These are phyloP conservation scores for Paecilomyces variotii DNA, from an alignment of 2,329 filamentous ascomycete genomes.

Conservation along the genomic window DNA sequence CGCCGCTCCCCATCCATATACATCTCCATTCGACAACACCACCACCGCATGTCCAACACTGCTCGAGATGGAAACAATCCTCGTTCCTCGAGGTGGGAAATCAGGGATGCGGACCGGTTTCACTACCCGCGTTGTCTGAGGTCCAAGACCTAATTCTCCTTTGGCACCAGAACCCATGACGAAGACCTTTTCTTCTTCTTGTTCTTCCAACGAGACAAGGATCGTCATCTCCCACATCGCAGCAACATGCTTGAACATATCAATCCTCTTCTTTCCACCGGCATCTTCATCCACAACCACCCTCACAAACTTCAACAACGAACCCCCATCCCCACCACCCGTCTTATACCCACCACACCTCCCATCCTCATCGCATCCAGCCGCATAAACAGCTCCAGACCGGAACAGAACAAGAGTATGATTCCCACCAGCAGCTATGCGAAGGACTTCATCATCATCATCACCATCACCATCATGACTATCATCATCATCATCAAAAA, in stretches of 20 bases:
- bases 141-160: conserved; percentile 64
- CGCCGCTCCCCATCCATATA: conserved; percentile 82
- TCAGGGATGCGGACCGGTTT: conserved; percentile 44
- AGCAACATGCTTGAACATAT: conserved; percentile 45
- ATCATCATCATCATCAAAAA: conserved; percentile 40
- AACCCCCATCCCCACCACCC: conserved; percentile 32
- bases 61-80: conserved; percentile 59
- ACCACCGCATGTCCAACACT: conserved; percentile 71
- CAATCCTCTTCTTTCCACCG: conserved; percentile 5
- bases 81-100: conserved; percentile 55
- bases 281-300: conserved; percentile 11
- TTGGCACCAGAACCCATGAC: conserved; percentile 59
- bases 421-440: conserved; percentile 65
- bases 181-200: conserved; percentile 44
- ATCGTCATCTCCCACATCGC: conserved; percentile 75
- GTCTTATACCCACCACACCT: conserved; percentile 49
- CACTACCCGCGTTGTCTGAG: conserved; percentile 12
- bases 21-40: conserved; percentile 65
- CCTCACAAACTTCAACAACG: conserved; percentile 18
- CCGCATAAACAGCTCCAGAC: conserved; percentile 53
- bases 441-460: conserved; percentile 9
- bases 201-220: conserved; percentile 42
- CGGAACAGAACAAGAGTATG: conserved; percentile 69
- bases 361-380: conserved; percentile 51
- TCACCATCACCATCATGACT: conserved; percentile 23